Base-by-base conservation (phyloP, 192 early-diverging fungal species). In the Geranomyces michiganensis region DNA sequence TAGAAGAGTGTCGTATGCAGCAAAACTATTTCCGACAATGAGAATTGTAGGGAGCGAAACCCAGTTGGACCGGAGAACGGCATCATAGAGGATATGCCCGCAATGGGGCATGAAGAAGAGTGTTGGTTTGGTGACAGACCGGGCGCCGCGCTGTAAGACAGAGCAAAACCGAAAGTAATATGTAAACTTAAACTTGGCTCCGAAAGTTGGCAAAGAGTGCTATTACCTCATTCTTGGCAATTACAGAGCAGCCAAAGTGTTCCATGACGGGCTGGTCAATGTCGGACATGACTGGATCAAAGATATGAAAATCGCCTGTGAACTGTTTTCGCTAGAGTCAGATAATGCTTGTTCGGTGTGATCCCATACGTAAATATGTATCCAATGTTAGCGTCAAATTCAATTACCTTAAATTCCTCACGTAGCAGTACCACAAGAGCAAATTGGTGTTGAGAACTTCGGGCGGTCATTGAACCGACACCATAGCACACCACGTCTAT, bases 101-200 rank as follows among this genome's bases (percentile, higher is more conserved):
- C 78, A 79, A 62, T 79, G 78, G 8, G 78, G 78, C 78, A 79
- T 79, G 67, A 68, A 79, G 61, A 76, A 79, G 44, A 76, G 46
- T 8, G 75, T 77, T 12, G 49, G 64, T 19, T 7, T 1, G 4
- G 48, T 51, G n/a, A 60, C 46, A 21, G 43, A 29, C 4, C 72
- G 78, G 21, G 33, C 15, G 24, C 70, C 74, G n/a, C 49, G 59
- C 75, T 79, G 26, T 45, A 9, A 26, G 51, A 53, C 19, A 7
- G 5, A 41, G 36, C 3, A 41, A 41, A 10, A 10, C 36, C n/a
- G n/a, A n/a, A n/a, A 47, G 46, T 14, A 47, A n/a, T 47, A n/a
- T 12, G n/a, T n/a, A 47, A n/a, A n/a, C n/a, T 47, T 47, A 12
- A 47, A n/a, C 46, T n/a, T n/a, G 46, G 46, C 12, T n/a, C 46